phyloP scores from a whole-genome alignment of 352 stramenopile genomes.

The Globisporangium paroecandrum region DNA sequence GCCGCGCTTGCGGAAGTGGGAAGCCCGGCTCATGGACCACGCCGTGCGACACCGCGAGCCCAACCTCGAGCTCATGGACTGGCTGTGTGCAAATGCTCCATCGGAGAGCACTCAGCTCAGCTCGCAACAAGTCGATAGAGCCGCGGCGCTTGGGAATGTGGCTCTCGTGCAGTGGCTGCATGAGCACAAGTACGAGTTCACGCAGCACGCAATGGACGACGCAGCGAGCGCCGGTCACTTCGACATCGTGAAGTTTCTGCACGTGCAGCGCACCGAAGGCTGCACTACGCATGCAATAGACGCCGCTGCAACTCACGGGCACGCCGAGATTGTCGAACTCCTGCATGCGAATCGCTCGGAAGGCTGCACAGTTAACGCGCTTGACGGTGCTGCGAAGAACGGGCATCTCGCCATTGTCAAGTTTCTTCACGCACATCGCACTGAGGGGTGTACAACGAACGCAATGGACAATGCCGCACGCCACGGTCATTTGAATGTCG shows the following conservation, averaged over 20 bases:
- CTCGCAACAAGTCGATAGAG: constrained; percentile 5
- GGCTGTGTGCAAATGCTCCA: constrained; percentile 8
- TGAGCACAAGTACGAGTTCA: constrained; percentile 8
- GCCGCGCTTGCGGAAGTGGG: background rate
- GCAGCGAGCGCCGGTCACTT: constrained; percentile 11
- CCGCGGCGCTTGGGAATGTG: constrained; percentile 2
- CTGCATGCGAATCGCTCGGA: constrained; percentile 9
- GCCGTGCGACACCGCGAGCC: background rate
- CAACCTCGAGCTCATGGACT: constrained; percentile 12
- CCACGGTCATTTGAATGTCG: constrained; percentile 9
- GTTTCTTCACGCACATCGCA: constrained; percentile 9
- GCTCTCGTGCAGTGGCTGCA: constrained; percentile 13
- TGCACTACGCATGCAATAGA: constrained; percentile 12
- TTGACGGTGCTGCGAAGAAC: constrained; percentile 13
- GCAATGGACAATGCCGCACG: constrained; percentile 13
- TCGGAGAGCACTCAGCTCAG: constrained; percentile 7
- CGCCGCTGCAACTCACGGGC: constrained; percentile 5
- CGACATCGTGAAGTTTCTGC: constrained; percentile 3
- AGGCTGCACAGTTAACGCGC: constrained; percentile 6
- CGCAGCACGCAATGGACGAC: constrained; percentile 9
- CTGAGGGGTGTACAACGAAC: constrained; percentile 6
- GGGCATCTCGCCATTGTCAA: constrained; percentile 3
- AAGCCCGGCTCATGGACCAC: constrained; percentile 13
- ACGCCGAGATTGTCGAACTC: background rate
- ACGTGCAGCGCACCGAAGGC: constrained; percentile 5